Base-by-base conservation (phyloP, 2,329 filamentous ascomycete species). In the Colletotrichum magnum region DNA sequence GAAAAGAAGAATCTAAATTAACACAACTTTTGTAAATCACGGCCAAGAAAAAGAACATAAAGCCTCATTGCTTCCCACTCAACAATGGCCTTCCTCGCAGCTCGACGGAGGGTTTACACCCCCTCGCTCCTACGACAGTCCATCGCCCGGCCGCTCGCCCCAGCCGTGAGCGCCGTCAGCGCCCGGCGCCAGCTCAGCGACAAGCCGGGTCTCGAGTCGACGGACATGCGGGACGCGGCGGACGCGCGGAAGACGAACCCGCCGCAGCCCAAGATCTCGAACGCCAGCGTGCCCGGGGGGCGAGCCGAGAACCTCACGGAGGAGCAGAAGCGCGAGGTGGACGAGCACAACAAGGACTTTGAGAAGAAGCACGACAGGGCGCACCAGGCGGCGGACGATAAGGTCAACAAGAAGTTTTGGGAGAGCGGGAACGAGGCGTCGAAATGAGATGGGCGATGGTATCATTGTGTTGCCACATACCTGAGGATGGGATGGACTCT, bases 301-400 rank as follows among this genome's bases (percentile, higher is more conserved):
- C 72, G 71, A 4, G 72, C 78, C 21, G 21, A 24, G 59, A 74
- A 78, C 6, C 73, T 88, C 69, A 85, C 79, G 24, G 78, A 85
- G 66, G 86, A 86, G 75, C 86, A 89, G 78, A 81, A 85, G 76
- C 79, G 79, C 51, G 88, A 90, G 77, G 88, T 90, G 16, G 83
- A 89, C 60, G 75, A 82, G 77, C 89, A 91, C 74, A 91, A 91
- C 69, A 71, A 70, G 71, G 87, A 90, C 0, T 90, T 90, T 75
- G 86, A 86, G 56, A 75, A 83, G 73, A 85, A 84, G 71, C 85
- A 90, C 73, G 88, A 87, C 66, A 80, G 77, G 13, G 82, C 83
- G 0, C 73, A 78, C 6, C 52, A 72, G 3, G 84, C 84, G 0
- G 78, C 74, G 1, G 77, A 80, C 1, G 86, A 89, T 67, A 86